Evolutionary conservation across 179 eudicot genomes (phyloP).

Genomic region (Beta macrorhiza): DNA sequence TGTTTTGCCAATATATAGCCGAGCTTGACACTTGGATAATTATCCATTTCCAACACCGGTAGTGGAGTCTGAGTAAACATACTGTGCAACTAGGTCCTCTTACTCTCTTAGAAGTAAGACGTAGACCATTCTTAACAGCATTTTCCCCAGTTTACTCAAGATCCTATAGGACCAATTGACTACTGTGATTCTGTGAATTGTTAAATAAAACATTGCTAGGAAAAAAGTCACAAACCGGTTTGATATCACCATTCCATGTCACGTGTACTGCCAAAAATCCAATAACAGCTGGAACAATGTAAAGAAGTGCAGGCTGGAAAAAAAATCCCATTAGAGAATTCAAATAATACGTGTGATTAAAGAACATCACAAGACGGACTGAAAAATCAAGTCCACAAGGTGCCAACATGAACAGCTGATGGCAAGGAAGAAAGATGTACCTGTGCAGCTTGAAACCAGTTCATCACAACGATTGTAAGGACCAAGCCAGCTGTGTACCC

Average conservation of each 20-base stretch:
- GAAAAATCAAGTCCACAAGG: background rate
- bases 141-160: background rate
- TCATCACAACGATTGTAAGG: slow-evolving; percentile 88
- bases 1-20: background rate
- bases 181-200: background rate
- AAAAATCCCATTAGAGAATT: slow-evolving; percentile 10
- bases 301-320: slow-evolving; percentile 91
- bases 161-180: background rate
- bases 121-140: background rate
- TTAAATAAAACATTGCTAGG: background rate
- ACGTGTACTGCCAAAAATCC: slow-evolving; percentile 93
- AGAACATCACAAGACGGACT: background rate
- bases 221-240: slow-evolving; percentile 53
- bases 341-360: background rate
- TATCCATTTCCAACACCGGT: background rate
- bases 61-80: too few relatives aligned
- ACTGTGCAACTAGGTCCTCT: background rate
- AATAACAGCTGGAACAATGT: slow-evolving; percentile 88
- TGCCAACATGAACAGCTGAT: too few relatives aligned
- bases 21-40: background rate
- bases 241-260: slow-evolving; percentile 84
- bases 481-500: slow-evolving; percentile 79
- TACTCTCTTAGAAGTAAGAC: too few relatives aligned
- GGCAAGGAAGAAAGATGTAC: slow-evolving; percentile 32
- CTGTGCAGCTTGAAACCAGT: slow-evolving; percentile 99